Percentiles rank a stretch among this genome's conserved stretches.
Evolutionary conservation across 2,329 filamentous ascomycete genomes (phyloP).

Genomic region (Fusarium agapanthi): DNA sequence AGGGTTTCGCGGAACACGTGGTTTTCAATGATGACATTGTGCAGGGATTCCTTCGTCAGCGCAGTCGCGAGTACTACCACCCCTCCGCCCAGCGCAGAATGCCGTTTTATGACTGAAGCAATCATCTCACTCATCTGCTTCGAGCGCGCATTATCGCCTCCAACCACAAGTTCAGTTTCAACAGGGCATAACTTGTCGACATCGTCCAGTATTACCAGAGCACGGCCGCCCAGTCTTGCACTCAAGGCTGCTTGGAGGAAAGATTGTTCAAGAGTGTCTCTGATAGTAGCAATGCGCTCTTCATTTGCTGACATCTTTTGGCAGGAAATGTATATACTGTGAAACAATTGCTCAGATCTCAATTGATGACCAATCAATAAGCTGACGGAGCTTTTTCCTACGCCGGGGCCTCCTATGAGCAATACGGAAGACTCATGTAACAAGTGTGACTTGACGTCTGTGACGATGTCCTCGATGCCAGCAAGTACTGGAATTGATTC

Average conservation of each 20-base stretch:
- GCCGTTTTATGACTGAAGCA: slow-evolving; percentile 81
- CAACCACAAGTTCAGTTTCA: slow-evolving; percentile 93
- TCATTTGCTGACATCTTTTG: background rate
- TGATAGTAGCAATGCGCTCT: slow-evolving; percentile 84
- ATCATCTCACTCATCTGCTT: slow-evolving; percentile 91
- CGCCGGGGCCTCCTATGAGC: background rate
- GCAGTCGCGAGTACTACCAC: slow-evolving; percentile 69
- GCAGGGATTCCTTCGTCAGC: background rate
- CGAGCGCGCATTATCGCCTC: slow-evolving; percentile 91
- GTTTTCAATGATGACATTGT: background rate
- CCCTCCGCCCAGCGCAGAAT: slow-evolving; percentile 79
- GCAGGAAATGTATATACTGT: background rate
- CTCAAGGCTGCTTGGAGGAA: slow-evolving; percentile 67
- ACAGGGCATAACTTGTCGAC: slow-evolving; percentile 90
- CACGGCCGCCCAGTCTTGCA: slow-evolving; percentile 81
- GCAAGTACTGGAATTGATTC: background rate
- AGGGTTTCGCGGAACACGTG: background rate
- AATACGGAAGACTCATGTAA: background rate
- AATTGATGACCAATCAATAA: background rate
- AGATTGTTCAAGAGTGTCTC: slow-evolving; percentile 42
- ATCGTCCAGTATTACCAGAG: slow-evolving; percentile 90
- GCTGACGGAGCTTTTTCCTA: background rate
- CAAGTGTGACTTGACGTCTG: background rate
- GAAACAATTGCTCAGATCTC: background rate
- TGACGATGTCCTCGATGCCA: background rate